Base-by-base conservation (phyloP, 371 early-diverging fungal species). In the Mucor circinelloides region DNA sequence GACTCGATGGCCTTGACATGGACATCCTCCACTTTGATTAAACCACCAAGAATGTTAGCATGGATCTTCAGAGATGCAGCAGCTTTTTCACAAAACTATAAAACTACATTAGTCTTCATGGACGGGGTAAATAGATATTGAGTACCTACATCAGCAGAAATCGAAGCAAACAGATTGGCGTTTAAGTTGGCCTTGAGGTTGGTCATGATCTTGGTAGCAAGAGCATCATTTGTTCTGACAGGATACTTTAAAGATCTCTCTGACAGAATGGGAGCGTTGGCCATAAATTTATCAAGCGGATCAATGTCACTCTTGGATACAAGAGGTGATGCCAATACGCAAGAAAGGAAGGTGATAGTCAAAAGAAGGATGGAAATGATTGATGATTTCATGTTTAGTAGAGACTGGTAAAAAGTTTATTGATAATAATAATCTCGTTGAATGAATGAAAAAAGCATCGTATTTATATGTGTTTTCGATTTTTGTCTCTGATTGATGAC, bases 101-200 rank as follows among this genome's bases (percentile, higher is more conserved):
- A 7, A 30, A 10, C 17, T 6, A n/a, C 2, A 30, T 15, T 28
- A 15, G 12, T 25, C 21, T 52, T n/a, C 13, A n/a, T n/a, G n/a
- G n/a, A n/a, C n/a, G n/a, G n/a, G n/a, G n/a, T n/a, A n/a, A n/a
- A n/a, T n/a, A n/a, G 40, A 40, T 30, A 42, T 7, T 42, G 5
- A 17, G 27, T 57, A 54, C 70, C 67, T 73, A 73, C 73, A 34
- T 60, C 58, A 23, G 64, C 72, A 67, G 69, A 60, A n/a, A 70
- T 48, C 2, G 60, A 44, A 36, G 61, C 56, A 21, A 65, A 70
- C 4, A 70, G 57, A 12, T 50, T 61, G 23, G 65, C 62, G n/a
- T 70, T 3, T 5, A 70, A 32, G 30, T 70, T 60, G 38, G 66
- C 52, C 31, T 65, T 61, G 23, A 70, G 23, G 8, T 28, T 36